Conservation (phyloP, 108 stramenopile species). For the Nitzschia palea region DNA sequence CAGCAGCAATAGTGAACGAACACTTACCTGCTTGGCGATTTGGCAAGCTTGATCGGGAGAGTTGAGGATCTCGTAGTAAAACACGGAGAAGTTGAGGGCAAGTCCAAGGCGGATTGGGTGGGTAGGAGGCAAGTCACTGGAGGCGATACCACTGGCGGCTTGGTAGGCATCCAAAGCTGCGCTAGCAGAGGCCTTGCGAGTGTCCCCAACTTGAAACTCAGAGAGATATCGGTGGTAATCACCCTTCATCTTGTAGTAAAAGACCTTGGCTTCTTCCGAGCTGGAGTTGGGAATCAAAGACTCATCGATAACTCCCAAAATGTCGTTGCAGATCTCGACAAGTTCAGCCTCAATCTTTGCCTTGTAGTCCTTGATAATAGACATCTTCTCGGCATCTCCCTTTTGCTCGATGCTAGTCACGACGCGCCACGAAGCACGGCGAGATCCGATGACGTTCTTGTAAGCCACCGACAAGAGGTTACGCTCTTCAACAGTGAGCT, state of each 20-base stretch:
- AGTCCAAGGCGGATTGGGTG: conserved; percentile 99
- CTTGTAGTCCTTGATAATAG: conserved; percentile 98
- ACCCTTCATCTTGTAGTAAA: conserved; percentile 99
- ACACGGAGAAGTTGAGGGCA: conserved; percentile 99
- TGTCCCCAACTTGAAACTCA: conserved; percentile 89
- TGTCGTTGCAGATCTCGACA: conserved; percentile 98
- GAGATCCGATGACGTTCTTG: conserved; percentile 99
- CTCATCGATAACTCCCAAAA: conserved; percentile 96
- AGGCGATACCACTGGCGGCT: conserved; percentile 92
- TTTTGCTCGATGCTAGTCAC: conserved; percentile 99
- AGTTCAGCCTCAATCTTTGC: conserved; percentile 92
- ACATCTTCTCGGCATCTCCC: conserved; percentile 88
- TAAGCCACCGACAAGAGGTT: conserved; percentile 97
- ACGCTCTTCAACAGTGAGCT: conserved; percentile 99
- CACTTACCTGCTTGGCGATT: conserved; percentile 86
- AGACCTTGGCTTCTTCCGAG: conserved; percentile 99
- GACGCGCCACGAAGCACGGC: conserved; percentile 99
- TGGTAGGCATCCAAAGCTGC: conserved; percentile 98
- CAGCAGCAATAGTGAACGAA: not conserved
- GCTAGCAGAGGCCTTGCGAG: conserved; percentile 87
- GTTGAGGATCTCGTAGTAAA: conserved; percentile 99
- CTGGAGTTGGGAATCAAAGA: conserved; percentile 97
- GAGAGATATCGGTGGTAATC: conserved; percentile 99
- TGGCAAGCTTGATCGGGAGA: conserved; percentile 94
- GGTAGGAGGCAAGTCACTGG: conserved; percentile 96